Base-by-base conservation (phyloP, 192 early-diverging fungal species). In the Chytriomyces sp. region DNA sequence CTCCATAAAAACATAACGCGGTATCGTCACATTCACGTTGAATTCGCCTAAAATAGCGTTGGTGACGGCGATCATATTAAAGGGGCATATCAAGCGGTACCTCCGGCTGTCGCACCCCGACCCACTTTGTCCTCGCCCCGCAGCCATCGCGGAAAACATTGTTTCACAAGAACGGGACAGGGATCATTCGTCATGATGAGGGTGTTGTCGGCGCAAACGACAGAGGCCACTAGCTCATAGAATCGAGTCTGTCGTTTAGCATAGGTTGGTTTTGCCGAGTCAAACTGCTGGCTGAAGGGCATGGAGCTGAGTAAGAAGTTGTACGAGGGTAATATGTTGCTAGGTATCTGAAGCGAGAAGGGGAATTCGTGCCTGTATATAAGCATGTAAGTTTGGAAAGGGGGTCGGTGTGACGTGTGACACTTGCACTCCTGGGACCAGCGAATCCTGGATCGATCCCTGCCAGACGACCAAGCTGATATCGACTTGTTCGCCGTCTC, bases 341-440 rank as follows among this genome's bases (percentile, higher is more conserved):
- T 68, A 7, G 44, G 28, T n/a, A 68, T 68, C 65, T 68, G 65
- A 17, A 68, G 65, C 19, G 65, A 68, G 54, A 68, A 68, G 34
- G 65, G 65, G 65, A 68, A 68, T 33, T 68, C 65, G 36, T 68
- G 65, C 26, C 65, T 68, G 65, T 28, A 33, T 2, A 26, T 17
- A n/a, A 26, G 31, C 10, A 44, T 31, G 22, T 41, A 10, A 34
- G 22, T 64, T 41, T 19, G 52, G 26, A 19, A 33, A 5, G 32
- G 31, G 6, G 17, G 26, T 55, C 7, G 22, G 33, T 32, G 17
- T 26, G 4, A 19, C 7, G 30, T 26, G 30, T 10, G n/a, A 28
- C 41, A 68, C 65, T 56, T 53, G 55, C 65, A 68, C 65, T 28
- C 65, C 65, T 1, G 19, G 12, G n/a, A 38, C 52, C 25, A 68